Conservation (phyloP, 2,329 filamentous ascomycete genomes). For the Volutella citrinella region DNA sequence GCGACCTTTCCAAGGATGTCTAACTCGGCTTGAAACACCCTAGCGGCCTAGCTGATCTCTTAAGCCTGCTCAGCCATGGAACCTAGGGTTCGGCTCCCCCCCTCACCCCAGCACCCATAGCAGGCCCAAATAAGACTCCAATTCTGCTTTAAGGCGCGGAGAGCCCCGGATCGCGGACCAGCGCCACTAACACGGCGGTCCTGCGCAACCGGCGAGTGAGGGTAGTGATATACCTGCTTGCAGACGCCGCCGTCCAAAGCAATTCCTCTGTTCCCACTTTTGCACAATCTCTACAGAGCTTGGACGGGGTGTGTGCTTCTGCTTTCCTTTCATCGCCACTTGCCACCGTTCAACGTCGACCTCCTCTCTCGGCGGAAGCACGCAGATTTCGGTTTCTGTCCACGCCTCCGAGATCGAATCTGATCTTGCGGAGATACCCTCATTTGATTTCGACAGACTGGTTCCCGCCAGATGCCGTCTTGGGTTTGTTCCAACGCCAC, state of each 20-base stretch:
- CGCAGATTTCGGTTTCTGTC: no score
- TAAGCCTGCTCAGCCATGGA: slow-evolving; percentile 34
- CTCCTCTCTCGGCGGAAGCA: no score
- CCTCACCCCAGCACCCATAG: slow-evolving; percentile 35
- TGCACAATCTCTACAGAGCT: no score
- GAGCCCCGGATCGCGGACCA: slow-evolving; percentile 40
- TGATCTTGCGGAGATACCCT: slow-evolving; percentile 2
- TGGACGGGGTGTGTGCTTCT: no score
- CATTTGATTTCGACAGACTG: slow-evolving; percentile 1
- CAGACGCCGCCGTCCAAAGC: slow-evolving; percentile 25
- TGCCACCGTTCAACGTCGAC: slow-evolving; percentile 19
- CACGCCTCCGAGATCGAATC: slow-evolving; percentile 1
- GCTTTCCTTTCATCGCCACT: slow-evolving; percentile 21
- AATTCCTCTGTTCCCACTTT: slow-evolving; percentile 23
- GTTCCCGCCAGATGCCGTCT: slow-evolving; percentile 8
- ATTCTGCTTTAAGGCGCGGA: slow-evolving; percentile 45
- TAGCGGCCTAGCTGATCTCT: slow-evolving; percentile 40
- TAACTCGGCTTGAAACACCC: slow-evolving; percentile 40
- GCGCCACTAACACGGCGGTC: slow-evolving; percentile 32
- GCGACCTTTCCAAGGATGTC: slow-evolving; percentile 29
- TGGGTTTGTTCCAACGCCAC: slow-evolving; percentile 11
- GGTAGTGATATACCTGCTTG: slow-evolving; percentile 31
- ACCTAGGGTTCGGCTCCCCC: slow-evolving; percentile 37
- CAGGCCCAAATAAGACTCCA: slow-evolving; percentile 47
- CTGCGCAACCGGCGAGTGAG: slow-evolving; percentile 30